Base-by-base conservation (phyloP, 345 rosid species). In the Passiflora organensis region DNA sequence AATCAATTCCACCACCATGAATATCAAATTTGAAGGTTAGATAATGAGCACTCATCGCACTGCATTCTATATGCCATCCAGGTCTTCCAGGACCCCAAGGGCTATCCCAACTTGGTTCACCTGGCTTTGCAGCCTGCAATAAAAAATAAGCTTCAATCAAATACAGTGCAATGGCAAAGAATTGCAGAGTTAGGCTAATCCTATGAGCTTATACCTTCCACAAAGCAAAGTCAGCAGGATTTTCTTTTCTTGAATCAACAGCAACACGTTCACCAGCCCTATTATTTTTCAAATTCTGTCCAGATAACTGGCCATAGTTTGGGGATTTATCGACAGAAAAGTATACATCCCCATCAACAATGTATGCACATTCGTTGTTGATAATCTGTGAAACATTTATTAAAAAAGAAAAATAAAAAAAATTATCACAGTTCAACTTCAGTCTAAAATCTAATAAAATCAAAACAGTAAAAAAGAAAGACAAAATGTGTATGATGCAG, bases 21-120 rank as follows among this genome's bases (percentile, higher is more conserved):
- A 88, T 84, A 60, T 84, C 97, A 66, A 90, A 90, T 59, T 70
- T 75, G 52, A 66, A 65, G 23, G 87, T 69, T 48, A 87, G 77
- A 73, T 81, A 82, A 56, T 71, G 79, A 24, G 78, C 87, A 81
- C 91, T 90, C 97, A 84, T 87, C n/a, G 97, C 95, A 70, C 97
- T 87, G 84, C 97, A 90, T 72, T 93, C 99, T 20, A 93, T 93
- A 63, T 93, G 96, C 96, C 99, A 89, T 38, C 96, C 99, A 6
- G 95, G 96, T 66, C 99, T 81, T 56, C 99, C 96, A 48, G 24
- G 82, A 66, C 94, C 96, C 99, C 99, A 89, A 0, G 87, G 82
- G 60, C 95, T 93, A 42, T 81, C 87, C 99, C 95, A 93, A 32
- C 80, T 73, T 53, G 87, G 89, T 65, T 93, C 99, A 48, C 71